Evolutionary conservation across 208 protist genomes (phyloP).

Genomic region (Angomonas ambiguus): DNA sequence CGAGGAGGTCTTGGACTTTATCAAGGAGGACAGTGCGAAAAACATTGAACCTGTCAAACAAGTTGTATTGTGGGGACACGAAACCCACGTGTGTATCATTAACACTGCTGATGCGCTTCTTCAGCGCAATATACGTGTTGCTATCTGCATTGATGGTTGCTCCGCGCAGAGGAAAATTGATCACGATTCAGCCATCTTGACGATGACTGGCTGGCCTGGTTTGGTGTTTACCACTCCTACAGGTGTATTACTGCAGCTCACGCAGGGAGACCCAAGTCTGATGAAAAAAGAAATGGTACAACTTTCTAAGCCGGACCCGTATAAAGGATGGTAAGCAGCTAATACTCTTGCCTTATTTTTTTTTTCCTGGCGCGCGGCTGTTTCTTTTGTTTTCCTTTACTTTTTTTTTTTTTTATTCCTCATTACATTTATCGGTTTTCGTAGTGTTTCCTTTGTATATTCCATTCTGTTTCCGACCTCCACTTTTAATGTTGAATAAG

Average conservation of each 20-base stretch:
- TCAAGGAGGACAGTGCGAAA: constrained; percentile 20
- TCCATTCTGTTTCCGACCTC: neutral
- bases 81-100: constrained; percentile 67
- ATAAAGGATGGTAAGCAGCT: neutral
- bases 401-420: constrained; percentile 2
- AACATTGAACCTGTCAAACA: constrained; percentile 53
- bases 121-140: constrained; percentile 42
- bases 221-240: constrained; percentile 27
- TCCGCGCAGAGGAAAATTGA: constrained; percentile 22
- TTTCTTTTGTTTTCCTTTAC: constrained; percentile 4
- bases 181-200: constrained; percentile 25
- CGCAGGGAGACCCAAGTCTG: neutral
- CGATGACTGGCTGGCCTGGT: constrained; percentile 44
- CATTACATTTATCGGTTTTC: constrained; percentile 1
- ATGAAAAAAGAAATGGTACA: neutral
- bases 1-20: constrained; percentile 25
- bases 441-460: constrained; percentile 6
- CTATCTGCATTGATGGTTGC: constrained; percentile 46
- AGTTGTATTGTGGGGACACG: constrained; percentile 64
- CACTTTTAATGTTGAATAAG: too few species aligned
- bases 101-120: constrained; percentile 62
- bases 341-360: constrained; percentile 2
- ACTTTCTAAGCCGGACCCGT: neutral
- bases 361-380: neutral
- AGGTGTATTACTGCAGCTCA: constrained; percentile 28